Conservation (phyloP, 2,329 filamentous ascomycete genomes). For the Phialophora chinensis region DNA sequence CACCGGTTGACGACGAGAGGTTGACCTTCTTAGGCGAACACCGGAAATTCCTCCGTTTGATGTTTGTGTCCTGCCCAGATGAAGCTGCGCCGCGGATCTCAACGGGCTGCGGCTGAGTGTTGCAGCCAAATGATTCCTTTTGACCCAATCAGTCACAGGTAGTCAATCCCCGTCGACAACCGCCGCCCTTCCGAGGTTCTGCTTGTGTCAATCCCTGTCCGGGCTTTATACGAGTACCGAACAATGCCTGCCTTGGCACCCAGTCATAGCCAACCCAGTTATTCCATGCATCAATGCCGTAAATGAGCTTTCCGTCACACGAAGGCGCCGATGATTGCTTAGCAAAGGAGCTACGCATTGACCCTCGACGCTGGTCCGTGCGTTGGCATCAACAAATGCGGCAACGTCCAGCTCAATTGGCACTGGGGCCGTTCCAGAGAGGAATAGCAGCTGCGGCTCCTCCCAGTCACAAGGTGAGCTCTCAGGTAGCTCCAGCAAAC, state of each 20-base stretch:
- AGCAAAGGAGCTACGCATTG: neutral
- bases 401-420: neutral
- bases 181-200: constrained; percentile 1
- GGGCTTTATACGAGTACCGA: neutral
- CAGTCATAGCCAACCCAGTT: neutral
- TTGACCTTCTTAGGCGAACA: neutral
- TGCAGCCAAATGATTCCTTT: neutral
- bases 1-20: neutral
- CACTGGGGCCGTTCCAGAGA: neutral
- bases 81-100: neutral
- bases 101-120: neutral
- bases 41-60: neutral
- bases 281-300: neutral
- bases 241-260: constrained; percentile 1
- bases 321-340: neutral
- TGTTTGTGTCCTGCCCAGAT: neutral
- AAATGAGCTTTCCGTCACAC: neutral
- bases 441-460: constrained; percentile 9
- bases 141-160: neutral
- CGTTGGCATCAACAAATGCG: neutral
- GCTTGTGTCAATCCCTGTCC: neutral
- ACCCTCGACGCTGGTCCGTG: neutral
- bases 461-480: constrained; percentile 21
- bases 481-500: neutral
- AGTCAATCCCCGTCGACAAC: neutral